Evolutionary conservation across 257 asterid genomes (phyloP), one percentile per base, ranked within the genome.

Genomic region (Fraxinus excelsior): DNA sequence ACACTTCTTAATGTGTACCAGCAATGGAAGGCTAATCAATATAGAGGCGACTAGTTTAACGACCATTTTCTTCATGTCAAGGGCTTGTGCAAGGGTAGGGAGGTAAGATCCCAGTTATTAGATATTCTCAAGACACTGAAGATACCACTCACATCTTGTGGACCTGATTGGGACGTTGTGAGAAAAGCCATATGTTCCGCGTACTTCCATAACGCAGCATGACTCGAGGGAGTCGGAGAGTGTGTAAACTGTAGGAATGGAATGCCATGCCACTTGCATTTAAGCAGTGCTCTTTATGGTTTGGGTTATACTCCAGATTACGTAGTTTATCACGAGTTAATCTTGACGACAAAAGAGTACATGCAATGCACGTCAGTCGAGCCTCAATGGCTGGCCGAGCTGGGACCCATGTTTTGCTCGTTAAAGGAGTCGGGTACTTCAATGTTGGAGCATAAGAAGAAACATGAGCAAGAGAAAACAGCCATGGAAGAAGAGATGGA

Each of bases 401-500:
- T 95, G 77, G 99, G 99, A 6, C 99, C 99, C 40, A 95, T 92
- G 99, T 95, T 95, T 69, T 95, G 92, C 89, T 92, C 99, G 0
- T 92, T 92, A 26, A 95, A 95, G 81, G 98, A 95, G 0, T 95
- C 97, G 0, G 98, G 92, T 76, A 89, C 93, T 0, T 95, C 97
- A 0, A 85, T 93, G 93, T 58, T 88, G 23, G 98, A 93, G 83
- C 98, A 93, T 70, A 90, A 87, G 85, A 95, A 90, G 90, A 95
- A 85, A 72, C 96, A 90, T 87, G 91, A 90, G 77, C 90, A 95
- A 64, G 98, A 91, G 85, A 95, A 93, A 80, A 90, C 94, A 0
- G 90, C 93, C 8, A 91, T 93, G 99, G 99, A 95, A 79, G 96
- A 95, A 79, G 99, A 95, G 90, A 91, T 95, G 96, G 99, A 93